Conservation (phyloP, 1,139 yeast species). For the Saccharomycopsis hybrid region DNA sequence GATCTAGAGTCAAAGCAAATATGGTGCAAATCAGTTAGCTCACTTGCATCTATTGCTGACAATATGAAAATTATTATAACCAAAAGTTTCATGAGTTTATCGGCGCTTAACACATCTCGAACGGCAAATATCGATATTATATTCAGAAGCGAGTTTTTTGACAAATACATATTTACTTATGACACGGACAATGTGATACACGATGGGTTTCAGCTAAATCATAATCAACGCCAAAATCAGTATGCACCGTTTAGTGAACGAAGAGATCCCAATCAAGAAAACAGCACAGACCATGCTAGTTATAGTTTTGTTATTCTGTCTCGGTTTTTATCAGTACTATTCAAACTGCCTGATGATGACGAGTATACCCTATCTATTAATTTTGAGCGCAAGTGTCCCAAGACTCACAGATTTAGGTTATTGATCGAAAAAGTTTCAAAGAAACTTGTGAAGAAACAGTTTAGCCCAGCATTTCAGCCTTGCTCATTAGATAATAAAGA, state of each 20-base stretch:
- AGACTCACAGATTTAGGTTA: slow-evolving; percentile 9
- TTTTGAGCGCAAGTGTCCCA: slow-evolving; percentile 8
- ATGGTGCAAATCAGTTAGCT: slow-evolving; percentile 16
- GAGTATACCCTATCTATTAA: slow-evolving; percentile 14
- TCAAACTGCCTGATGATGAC: slow-evolving; percentile 12
- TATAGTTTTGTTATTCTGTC: slow-evolving; percentile 17
- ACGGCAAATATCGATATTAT: slow-evolving; percentile 14
- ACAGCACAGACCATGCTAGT: too few relatives aligned
- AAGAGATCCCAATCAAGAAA: neutral
- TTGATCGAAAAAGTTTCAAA: slow-evolving; percentile 16
- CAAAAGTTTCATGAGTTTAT: slow-evolving; percentile 3
- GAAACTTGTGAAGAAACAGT: slow-evolving; percentile 16
- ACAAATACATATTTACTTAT: slow-evolving; percentile 2
- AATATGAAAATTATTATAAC: slow-evolving; percentile 10
- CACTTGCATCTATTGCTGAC: slow-evolving; percentile 14
- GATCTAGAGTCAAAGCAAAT: slow-evolving; percentile 11
- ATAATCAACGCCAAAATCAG: too few relatives aligned
- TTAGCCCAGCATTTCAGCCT: slow-evolving; percentile 18
- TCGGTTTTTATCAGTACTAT: slow-evolving; percentile 14
- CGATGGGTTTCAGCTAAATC: neutral
- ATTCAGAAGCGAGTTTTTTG: slow-evolving; percentile 14
- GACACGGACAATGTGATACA: neutral
- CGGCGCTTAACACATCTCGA: slow-evolving; percentile 12
- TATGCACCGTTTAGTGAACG: too few relatives aligned
- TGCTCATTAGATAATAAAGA: slow-evolving; percentile 4